Evolutionary conservation across 2,329 filamentous ascomycete species (phyloP).

Genomic region (Alternaria sp.): DNA sequence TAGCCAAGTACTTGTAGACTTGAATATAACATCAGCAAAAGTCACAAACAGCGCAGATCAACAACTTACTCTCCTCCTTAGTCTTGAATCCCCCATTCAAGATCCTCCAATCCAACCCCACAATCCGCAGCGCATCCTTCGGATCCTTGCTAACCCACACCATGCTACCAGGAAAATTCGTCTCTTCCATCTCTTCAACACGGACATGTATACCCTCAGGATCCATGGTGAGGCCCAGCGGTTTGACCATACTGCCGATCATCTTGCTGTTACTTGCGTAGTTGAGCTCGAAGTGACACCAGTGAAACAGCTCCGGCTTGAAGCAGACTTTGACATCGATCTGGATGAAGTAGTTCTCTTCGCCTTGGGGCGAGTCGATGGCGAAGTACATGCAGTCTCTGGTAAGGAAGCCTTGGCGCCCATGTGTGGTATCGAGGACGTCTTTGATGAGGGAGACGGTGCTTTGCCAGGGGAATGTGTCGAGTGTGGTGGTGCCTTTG

Average conservation of each 20-base stretch:
- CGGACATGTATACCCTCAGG: slow-evolving; percentile 30
- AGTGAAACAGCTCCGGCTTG: slow-evolving; percentile 23
- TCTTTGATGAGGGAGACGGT: slow-evolving; percentile 22
- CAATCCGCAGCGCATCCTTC: slow-evolving; percentile 22
- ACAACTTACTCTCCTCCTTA: slow-evolving; percentile 28
- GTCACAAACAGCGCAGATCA: background rate
- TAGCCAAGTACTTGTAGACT: slow-evolving; percentile 32
- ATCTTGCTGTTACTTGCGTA: slow-evolving; percentile 34
- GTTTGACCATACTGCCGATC: slow-evolving; percentile 34
- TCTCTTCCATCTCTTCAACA: slow-evolving; percentile 32
- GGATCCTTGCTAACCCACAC: slow-evolving; percentile 29
- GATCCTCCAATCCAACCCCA: slow-evolving; percentile 27
- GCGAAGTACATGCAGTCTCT: slow-evolving; percentile 33
- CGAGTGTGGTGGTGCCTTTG: background rate
- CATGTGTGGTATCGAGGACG: slow-evolving; percentile 22
- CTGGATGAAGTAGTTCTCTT: slow-evolving; percentile 25
- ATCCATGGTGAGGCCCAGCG: slow-evolving; percentile 32
- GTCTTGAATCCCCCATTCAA: slow-evolving; percentile 22
- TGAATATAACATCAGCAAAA: background rate
- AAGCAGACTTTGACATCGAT: slow-evolving; percentile 37
- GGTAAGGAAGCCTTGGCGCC: slow-evolving; percentile 20
- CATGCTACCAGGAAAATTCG: slow-evolving; percentile 28
- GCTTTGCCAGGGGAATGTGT: slow-evolving; percentile 17
- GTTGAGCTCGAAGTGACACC: slow-evolving; percentile 27
- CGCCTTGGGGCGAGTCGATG: slow-evolving; percentile 10